Evolutionary conservation across 768 basidiomycete species (phyloP), one percentile per base, ranked within the genome.

Genomic region (Cystofilobasidium bisporidii): DNA sequence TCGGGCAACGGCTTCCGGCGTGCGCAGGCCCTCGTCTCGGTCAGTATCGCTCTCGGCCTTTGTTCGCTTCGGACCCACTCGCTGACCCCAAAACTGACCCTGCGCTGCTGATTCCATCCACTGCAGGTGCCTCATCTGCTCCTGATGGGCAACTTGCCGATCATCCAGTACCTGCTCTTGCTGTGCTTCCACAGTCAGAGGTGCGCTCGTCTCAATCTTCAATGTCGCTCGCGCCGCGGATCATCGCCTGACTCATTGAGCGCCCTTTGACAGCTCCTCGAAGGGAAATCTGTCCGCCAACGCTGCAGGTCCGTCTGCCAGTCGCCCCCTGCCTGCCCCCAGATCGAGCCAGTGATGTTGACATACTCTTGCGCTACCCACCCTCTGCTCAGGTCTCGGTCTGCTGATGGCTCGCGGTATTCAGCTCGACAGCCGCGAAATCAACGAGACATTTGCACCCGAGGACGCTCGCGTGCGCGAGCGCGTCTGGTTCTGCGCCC

Each of bases 161-260:
- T 56, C 53, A 56, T 56, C 53, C 53, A 56, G 30, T 56, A 56
- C 28, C 30, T 56, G 15, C 53, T 56, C 14, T 30, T 56, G 53
- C 53, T 56, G 28, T 56, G 53, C 53, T 56, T 30, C 28, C 53
- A 56, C 53, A 56, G 53, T 18, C 53, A 56, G 53, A 56, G 53
- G 53, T 56, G 2, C 53, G 53, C 20, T 20, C n/a, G n/a, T n/a
- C n/a, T n/a, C n/a, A n/a, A n/a, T n/a, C n/a, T n/a, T n/a, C n/a
- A n/a, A n/a, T n/a, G n/a, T n/a, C n/a, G n/a, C n/a, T n/a, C n/a
- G n/a, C n/a, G n/a, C n/a, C n/a, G n/a, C n/a, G n/a, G n/a, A n/a
- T n/a, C n/a, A n/a, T n/a, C n/a, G n/a, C n/a, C n/a, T n/a, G n/a
- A n/a, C n/a, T n/a, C n/a, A n/a, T n/a, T n/a, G n/a, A n/a, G n/a